Evolutionary conservation across 1,284 basidiomycete species (phyloP), one percentile per base, ranked within the genome.

Genomic region (Puccinia coronata): DNA sequence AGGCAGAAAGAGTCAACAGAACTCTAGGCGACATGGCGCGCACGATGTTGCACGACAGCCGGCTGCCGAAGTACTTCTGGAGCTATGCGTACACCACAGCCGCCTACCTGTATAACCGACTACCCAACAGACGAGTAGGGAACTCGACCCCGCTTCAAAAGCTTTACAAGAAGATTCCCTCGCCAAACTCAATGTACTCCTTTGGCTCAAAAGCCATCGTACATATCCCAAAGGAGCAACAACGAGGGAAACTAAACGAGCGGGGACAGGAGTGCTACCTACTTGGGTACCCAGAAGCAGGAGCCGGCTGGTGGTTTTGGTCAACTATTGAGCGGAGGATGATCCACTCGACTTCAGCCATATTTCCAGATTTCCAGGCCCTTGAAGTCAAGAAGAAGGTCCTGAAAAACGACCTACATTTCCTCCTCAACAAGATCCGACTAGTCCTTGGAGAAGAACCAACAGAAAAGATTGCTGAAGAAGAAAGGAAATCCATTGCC

Each of bases 261-360:
- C 25, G 12, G 8, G 34, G 25, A 3, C 57, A 61, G n/a, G 57
- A 61, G 23, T 63, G 57, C 41, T 36, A 65, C n/a, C 25, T 77
- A 11, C 51, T 77, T 5, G 39, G 39, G 14, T 65, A 63, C 59
- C 34, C 47, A 2, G 16, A 11, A 23, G 59, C 41, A 16, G 63
- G 63, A 6, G 43, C 57, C 28, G 76, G 76, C 12, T 69, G 61
- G 61, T 16, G 69, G 11, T 78, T 78, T 31, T 78, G 59, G 57
- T 28, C 28, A 6, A 41, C 61, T 5, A 25, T 28, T 14, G 63
- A 67, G n/a, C 5, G 23, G 39, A 39, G 69, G 9, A 36, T 71
- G 16, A 51, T 71, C 20, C 69, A 71, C 20, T 49, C 69, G 8
- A 51, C 69, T 8, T 71, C 69, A 25, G 69, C 69, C 3, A n/a